These are phyloP conservation scores for Anthoceros angustus DNA, from an alignment of 225 moss, liverwort and hornwort genomes.

Conservation along the genomic window DNA sequence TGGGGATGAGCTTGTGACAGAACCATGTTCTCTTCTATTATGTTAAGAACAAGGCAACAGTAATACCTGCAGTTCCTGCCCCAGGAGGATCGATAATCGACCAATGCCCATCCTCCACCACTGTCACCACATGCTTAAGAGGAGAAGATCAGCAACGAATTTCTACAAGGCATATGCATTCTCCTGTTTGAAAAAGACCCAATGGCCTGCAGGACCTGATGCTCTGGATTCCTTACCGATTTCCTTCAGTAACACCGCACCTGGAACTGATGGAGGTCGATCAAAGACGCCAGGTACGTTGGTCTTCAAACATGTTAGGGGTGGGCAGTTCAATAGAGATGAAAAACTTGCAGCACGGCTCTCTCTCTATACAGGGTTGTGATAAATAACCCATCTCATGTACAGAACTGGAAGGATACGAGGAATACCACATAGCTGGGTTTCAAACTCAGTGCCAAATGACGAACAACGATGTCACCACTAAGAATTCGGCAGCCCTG, in stretches of 20 bases:
- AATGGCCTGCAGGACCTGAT: background rate
- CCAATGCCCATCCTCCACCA: constrained; percentile 67
- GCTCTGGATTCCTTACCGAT: constrained; percentile 37
- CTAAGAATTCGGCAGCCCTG: constrained; percentile 87
- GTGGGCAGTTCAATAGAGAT: constrained; percentile 1
- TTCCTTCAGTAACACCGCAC: constrained; percentile 63
- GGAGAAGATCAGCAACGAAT: background rate
- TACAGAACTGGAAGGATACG: constrained; percentile 50
- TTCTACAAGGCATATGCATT: too few relatives aligned
- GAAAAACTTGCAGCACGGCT: background rate
- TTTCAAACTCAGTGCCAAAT: constrained; percentile 52
- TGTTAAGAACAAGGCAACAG: background rate
- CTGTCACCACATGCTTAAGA: constrained; percentile 18
- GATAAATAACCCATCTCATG: constrained; percentile 7
- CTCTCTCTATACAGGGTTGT: constrained; percentile 8
- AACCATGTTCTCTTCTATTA: background rate
- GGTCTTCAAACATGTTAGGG: constrained; percentile 46
- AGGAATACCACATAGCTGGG: constrained; percentile 94
- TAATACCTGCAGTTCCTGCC: background rate
- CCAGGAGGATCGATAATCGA: constrained; percentile 59
- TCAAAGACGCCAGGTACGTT: constrained; percentile 91
- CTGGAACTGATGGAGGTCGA: constrained; percentile 70
- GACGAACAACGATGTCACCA: constrained; percentile 76
- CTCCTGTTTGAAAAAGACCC: background rate
- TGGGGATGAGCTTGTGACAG: background rate